Percentiles rank a stretch among this genome's conserved stretches.
Conservation (phyloP, 768 basidiomycete genomes). For the Phanerochaete sordida region DNA sequence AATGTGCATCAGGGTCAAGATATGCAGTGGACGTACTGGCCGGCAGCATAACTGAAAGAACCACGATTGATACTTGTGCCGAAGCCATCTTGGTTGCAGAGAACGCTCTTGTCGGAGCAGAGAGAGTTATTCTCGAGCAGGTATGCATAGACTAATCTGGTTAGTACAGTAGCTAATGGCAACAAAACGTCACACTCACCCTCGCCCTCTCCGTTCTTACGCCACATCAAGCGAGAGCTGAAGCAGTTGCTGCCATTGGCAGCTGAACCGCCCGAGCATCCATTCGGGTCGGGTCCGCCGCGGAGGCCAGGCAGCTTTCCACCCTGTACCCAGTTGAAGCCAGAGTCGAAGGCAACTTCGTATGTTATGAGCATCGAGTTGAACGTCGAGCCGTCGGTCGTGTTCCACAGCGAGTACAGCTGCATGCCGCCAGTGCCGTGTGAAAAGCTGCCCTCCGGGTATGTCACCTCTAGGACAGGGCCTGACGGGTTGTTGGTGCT, state of each 20-base stretch:
- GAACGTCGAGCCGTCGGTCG: constrained; percentile 51
- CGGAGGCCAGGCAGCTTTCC: constrained; percentile 77
- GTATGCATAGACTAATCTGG: constrained; percentile 69
- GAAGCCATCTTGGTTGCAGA: constrained; percentile 66
- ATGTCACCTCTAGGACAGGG: constrained; percentile 56
- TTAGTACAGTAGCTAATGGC: constrained; percentile 7
- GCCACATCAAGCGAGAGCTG: constrained; percentile 76
- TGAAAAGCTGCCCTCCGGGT: constrained; percentile 58
- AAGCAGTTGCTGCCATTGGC: constrained; percentile 69
- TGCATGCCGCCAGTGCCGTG: constrained; percentile 63
- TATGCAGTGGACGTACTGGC: constrained; percentile 69
- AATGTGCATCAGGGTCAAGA: too few species aligned
- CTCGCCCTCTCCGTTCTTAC: constrained; percentile 61
- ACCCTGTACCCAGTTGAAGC: constrained; percentile 71
- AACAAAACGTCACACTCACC: constrained; percentile 37
- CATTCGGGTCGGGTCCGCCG: constrained; percentile 58
- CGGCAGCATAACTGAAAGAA: constrained; percentile 56
- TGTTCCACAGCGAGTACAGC: constrained; percentile 67
- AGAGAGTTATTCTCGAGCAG: constrained; percentile 61
- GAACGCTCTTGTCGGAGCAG: constrained; percentile 50
- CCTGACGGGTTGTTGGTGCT: constrained; percentile 12
- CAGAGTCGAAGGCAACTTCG: constrained; percentile 65
- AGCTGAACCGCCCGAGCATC: constrained; percentile 67
- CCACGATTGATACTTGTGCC: constrained; percentile 75
- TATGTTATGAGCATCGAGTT: constrained; percentile 70